phyloP scores from a whole-genome alignment of 202 grass and related monocot species.

The Brachypodium distachyon region DNA sequence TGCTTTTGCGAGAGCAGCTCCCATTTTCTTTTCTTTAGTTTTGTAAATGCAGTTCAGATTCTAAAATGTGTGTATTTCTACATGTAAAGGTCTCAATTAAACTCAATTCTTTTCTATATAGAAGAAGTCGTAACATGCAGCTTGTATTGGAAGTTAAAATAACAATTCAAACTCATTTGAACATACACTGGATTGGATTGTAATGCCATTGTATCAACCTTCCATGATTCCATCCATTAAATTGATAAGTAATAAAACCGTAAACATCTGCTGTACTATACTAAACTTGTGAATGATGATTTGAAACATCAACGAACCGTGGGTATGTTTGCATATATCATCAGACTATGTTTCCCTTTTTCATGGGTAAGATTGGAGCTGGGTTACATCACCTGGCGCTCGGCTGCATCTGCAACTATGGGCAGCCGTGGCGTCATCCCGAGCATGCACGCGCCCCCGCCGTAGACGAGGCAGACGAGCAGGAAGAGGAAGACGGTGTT shows the following conservation, averaged over 20 bases:
- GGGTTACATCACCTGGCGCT: conserved; percentile 85
- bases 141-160: not conserved
- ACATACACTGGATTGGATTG: conserved; percentile 16
- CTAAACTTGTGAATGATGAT: conserved; percentile 21
- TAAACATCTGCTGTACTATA: conserved; percentile 18
- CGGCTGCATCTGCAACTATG: conserved; percentile 76
- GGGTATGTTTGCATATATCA: not conserved
- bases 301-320: not conserved
- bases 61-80: conserved; percentile 26
- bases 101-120: not conserved
- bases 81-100: conserved; percentile 14
- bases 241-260: conserved; percentile 8
- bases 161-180: conserved; percentile 14
- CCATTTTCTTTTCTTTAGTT: conserved; percentile 23
- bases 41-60: conserved; percentile 39
- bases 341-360: not conserved
- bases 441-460: conserved; percentile 62
- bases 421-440: conserved; percentile 72
- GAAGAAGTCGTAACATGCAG: not conserved
- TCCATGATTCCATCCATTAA: not conserved
- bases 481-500: conserved; percentile 93
- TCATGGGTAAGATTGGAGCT: not conserved
- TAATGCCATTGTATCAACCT: conserved; percentile 6
- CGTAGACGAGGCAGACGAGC: conserved; percentile 66
- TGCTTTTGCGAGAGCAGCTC: not conserved